Conservation (phyloP, 1,139 yeast genomes). For the Pichia cactophila region DNA sequence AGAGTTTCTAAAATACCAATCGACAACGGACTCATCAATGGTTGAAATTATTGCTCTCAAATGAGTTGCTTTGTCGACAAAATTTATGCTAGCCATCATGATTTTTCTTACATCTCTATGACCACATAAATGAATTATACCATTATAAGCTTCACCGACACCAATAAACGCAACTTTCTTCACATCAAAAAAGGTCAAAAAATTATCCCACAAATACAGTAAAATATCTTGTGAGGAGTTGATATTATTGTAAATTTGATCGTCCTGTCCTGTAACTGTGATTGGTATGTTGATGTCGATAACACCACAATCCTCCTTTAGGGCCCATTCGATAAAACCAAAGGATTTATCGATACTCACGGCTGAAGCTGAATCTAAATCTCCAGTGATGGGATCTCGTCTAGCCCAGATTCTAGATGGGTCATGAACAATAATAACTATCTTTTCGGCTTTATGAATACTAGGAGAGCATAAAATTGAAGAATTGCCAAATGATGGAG, state of each 20-base stretch:
- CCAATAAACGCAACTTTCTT: conserved; percentile 75
- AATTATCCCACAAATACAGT: conserved; percentile 85
- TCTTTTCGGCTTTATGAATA: conserved; percentile 53
- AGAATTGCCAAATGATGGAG: conserved; percentile 47
- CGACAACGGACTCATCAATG: conserved; percentile 81
- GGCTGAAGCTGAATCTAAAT: conserved; percentile 64
- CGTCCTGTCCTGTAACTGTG: conserved; percentile 32
- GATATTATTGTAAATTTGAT: conserved; percentile 46
- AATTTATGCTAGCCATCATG: conserved; percentile 68
- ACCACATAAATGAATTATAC: conserved; percentile 80
- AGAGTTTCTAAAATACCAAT: conserved; percentile 87
- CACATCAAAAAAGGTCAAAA: conserved; percentile 65
- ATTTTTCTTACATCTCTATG: conserved; percentile 63
- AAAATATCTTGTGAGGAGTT: conserved; percentile 70
- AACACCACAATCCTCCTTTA: conserved; percentile 56
- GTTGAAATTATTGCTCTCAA: conserved; percentile 75
- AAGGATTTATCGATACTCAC: conserved; percentile 55
- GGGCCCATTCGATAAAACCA: conserved; percentile 53
- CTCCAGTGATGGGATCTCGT: conserved; percentile 71
- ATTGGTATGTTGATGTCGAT: conserved; percentile 77
- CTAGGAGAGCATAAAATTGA: conserved; percentile 72
- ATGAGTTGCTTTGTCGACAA: conserved; percentile 50
- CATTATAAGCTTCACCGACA: conserved; percentile 82
- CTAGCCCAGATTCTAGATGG: conserved; percentile 94
- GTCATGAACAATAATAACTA: conserved; percentile 75